phyloP scores from a whole-genome alignment of 2,329 filamentous ascomycete genomes.

The Colletotrichum tanaceti region DNA sequence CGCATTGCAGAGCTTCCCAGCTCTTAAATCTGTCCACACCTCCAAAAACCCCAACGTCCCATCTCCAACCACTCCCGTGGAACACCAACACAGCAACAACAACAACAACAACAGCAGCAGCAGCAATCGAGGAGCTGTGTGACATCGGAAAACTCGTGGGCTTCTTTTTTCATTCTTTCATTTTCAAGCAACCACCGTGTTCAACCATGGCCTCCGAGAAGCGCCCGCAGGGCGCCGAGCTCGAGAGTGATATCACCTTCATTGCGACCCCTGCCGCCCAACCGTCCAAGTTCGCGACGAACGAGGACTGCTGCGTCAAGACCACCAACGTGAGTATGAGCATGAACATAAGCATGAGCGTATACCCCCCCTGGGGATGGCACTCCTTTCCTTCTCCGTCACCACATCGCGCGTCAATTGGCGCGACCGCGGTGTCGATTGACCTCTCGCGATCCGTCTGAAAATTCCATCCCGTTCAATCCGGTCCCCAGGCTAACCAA shows the following conservation, averaged over 20 bases:
- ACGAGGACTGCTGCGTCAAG: constrained; percentile 68
- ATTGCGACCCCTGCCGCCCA: constrained; percentile 54
- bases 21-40: constrained; percentile 40
- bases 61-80: constrained; percentile 15
- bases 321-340: constrained; percentile 51
- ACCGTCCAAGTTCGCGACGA: constrained; percentile 73
- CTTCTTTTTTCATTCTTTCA: not conserved
- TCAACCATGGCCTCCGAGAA: constrained; percentile 42
- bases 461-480: not conserved
- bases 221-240: constrained; percentile 41
- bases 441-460: not conserved
- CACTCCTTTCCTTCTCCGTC: not conserved
- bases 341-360: no score
- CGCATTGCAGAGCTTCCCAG: constrained; percentile 14
- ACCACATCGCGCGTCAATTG: not conserved
- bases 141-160: not conserved
- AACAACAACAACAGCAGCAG: no score
- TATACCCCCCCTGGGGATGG: not conserved
- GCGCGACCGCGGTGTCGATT: constrained; percentile 10
- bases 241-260: constrained; percentile 56
- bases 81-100: not conserved
- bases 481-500: constrained; percentile 17
- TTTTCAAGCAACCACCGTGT: not conserved
- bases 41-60: constrained; percentile 15
- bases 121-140: constrained; percentile 12